phyloP scores from a whole-genome alignment of 1,284 basidiomycete species.

The Ganoderma sinense region DNA sequence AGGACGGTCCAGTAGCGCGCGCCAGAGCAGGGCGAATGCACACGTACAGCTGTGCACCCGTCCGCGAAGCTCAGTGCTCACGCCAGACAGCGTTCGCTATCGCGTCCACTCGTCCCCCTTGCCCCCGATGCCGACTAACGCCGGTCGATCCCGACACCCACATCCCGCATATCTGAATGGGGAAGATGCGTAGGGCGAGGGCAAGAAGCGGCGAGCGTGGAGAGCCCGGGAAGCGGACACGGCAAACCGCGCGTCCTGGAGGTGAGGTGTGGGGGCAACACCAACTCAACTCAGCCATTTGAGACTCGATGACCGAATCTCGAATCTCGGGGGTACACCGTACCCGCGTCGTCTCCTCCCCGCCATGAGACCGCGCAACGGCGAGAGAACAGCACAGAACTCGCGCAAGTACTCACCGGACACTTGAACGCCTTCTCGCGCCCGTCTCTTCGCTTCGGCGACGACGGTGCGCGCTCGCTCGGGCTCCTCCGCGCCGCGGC shows the following conservation, averaged over 20 bases:
- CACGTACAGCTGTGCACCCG: background rate
- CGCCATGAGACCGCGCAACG: background rate
- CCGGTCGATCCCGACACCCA: background rate
- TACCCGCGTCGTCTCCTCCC: background rate
- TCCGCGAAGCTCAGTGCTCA: slow-evolving; percentile 5
- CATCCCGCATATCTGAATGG: background rate
- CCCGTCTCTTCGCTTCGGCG: slow-evolving; percentile 28
- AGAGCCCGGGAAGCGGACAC: background rate
- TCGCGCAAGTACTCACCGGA: slow-evolving; percentile 40
- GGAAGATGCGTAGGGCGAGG: background rate
- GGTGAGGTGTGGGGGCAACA: too few species aligned
- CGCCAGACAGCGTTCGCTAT: background rate
- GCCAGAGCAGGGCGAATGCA: background rate
- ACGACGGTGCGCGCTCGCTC: slow-evolving; percentile 9
- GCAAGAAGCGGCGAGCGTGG: background rate
- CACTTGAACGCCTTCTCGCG: slow-evolving; percentile 48
- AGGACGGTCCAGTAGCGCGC: background rate
- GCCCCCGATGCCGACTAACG: background rate
- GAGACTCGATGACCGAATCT: background rate
- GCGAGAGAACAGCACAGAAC: background rate
- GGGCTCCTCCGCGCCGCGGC: slow-evolving; percentile 16
- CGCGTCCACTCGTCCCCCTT: background rate
- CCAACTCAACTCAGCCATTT: background rate
- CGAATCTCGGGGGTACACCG: background rate
- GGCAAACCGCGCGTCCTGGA: background rate